phyloP scores from a whole-genome alignment of 192 early-diverging fungal genomes.

The Phlyctochytrium planicorne region DNA sequence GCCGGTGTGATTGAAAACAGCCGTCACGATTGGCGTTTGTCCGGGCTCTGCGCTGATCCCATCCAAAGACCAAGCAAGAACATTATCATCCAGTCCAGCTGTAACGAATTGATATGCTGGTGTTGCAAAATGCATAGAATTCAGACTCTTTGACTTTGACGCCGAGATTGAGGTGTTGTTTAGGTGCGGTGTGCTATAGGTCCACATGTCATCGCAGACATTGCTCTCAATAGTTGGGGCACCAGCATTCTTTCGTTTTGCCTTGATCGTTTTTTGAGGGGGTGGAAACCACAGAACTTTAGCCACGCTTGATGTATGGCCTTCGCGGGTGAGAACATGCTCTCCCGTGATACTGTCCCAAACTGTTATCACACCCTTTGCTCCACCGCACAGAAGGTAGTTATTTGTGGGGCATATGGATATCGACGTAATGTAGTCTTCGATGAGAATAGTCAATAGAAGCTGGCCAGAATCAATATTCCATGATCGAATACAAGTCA shows the following conservation, averaged over 20 bases:
- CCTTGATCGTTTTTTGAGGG: not conserved
- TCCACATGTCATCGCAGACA: not conserved
- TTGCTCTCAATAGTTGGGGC: not conserved
- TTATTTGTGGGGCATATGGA: slow-evolving; percentile 4
- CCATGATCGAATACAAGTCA: slow-evolving; percentile 22
- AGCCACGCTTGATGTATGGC: slow-evolving; percentile 3
- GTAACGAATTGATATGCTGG: slow-evolving; percentile 11
- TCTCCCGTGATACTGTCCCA: slow-evolving; percentile 5
- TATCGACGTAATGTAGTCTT: slow-evolving; percentile 23
- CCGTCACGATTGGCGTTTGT: slow-evolving; percentile 3
- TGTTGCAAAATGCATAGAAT: slow-evolving; percentile 1
- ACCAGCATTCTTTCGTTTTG: not conserved
- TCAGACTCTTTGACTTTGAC: slow-evolving; percentile 1
- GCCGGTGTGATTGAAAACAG: slow-evolving; percentile 1
- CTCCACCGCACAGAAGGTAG: slow-evolving; percentile 9
- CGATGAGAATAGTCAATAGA: slow-evolving; percentile 11
- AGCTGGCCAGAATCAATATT: slow-evolving; percentile 27
- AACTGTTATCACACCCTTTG: slow-evolving; percentile 12
- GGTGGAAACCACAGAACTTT: slow-evolving; percentile 13
- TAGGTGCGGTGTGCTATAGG: not conserved
- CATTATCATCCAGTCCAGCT: slow-evolving; percentile 15
- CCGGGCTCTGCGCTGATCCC: slow-evolving; percentile 6
- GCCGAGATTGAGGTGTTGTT: too few species aligned
- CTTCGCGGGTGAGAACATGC: slow-evolving; percentile 20
- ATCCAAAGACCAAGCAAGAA: slow-evolving; percentile 22